These are phyloP conservation scores for Pseudogymnoascus sp. DNA, from an alignment of 2,329 filamentous ascomycete genomes.

Conservation along the genomic window DNA sequence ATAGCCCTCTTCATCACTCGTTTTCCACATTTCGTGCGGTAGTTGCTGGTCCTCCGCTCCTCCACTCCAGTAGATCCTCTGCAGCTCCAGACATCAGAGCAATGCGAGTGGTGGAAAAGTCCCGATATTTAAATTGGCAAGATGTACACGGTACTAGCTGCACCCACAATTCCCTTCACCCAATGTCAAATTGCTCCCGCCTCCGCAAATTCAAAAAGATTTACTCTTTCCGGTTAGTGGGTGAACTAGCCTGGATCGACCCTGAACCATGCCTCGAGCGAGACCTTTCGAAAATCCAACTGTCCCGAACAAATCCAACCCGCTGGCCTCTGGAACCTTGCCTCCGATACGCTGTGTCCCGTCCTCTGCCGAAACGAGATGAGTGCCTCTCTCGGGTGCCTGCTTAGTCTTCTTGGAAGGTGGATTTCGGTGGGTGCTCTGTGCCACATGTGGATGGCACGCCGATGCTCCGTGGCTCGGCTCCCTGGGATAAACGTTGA, in stretches of 20 bases:
- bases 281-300: neutral
- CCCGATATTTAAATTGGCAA: neutral
- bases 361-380: neutral
- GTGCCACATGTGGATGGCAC: neutral
- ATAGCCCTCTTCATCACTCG: neutral
- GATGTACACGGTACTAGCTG: neutral
- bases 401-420: neutral
- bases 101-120: neutral
- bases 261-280: neutral
- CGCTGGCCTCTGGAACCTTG: neutral
- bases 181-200: slow-evolving; percentile 4
- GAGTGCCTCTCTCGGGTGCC: neutral
- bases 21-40: neutral
- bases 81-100: neutral
- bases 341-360: neutral
- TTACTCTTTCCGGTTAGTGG: neutral
- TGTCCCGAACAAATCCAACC: neutral
- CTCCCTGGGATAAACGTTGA: neutral
- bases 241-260: neutral
- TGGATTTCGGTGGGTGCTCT: neutral
- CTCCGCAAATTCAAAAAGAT: neutral
- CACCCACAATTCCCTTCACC: slow-evolving; percentile 6
- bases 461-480: neutral
- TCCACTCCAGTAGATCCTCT: neutral
- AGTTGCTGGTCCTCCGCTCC: neutral